A percentile compares a stretch with the other conserved stretches of the same genome.
These are phyloP conservation scores for Boletellus sp. DNA, from an alignment of 1,284 basidiomycete genomes.

Conservation along the genomic window DNA sequence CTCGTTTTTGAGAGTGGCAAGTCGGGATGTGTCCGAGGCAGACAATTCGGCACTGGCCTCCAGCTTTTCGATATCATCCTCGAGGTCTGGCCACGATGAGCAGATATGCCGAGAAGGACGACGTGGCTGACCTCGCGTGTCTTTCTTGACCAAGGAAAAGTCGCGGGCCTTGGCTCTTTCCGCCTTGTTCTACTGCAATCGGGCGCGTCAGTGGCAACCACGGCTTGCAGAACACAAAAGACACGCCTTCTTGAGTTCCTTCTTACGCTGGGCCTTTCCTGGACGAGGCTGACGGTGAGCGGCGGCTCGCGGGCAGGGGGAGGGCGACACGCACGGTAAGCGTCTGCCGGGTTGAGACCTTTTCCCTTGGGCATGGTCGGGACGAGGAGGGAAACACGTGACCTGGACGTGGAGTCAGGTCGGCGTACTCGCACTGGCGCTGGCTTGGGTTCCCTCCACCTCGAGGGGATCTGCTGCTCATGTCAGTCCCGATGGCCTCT, in stretches of 20 bases:
- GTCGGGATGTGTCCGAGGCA: conserved; percentile 49
- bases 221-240: not conserved
- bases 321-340: conserved; percentile 54
- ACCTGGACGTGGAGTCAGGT: conserved; percentile 30
- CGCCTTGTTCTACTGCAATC: conserved; percentile 80
- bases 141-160: conserved; percentile 82
- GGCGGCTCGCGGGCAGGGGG: not conserved
- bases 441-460: too few relatives aligned
- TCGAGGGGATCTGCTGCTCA: conserved; percentile 2
- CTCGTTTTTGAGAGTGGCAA: conserved; percentile 71
- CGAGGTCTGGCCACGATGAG: conserved; percentile 48
- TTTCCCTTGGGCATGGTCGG: conserved; percentile 78
- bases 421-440: too few relatives aligned
- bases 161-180: conserved; percentile 75
- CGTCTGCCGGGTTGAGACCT: conserved; percentile 80
- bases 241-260: conserved; percentile 84
- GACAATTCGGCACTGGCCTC: conserved; percentile 45
- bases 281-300: conserved; percentile 6
- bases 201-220: conserved; percentile 6
- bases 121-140: conserved; percentile 62
- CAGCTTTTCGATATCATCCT: conserved; percentile 67
- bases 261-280: conserved; percentile 87
- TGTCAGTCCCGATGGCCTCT: conserved; percentile 40
- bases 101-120: not conserved
- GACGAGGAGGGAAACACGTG: conserved; percentile 20